A percentile compares a stretch with the other conserved stretches of the same genome.
These are phyloP conservation scores for Kitagawia praeruptora DNA, from an alignment of 129 eudicot species.

Conservation along the genomic window DNA sequence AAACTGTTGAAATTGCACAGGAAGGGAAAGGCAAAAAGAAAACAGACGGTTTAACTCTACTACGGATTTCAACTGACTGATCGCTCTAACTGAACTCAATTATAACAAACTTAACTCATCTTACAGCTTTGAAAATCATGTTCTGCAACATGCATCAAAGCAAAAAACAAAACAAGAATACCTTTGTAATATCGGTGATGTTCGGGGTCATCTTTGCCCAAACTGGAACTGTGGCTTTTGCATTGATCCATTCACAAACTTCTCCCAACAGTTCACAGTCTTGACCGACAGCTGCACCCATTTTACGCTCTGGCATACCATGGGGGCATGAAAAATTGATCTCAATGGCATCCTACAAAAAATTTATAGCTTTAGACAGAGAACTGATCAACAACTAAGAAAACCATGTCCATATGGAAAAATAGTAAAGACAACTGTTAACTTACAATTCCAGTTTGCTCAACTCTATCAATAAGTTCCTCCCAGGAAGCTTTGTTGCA, in stretches of 20 bases:
- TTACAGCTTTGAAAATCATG: not conserved
- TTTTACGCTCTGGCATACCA: constrained; percentile 95
- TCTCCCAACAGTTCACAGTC: constrained; percentile 91
- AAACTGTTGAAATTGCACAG: not conserved
- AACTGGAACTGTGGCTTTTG: constrained; percentile 88
- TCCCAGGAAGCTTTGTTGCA: constrained; percentile 96
- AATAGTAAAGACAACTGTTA: constrained; percentile 1
- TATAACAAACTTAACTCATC: not conserved
- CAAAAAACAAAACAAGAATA: constrained; percentile 14
- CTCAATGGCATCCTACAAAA: constrained; percentile 79
- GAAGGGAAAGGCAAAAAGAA: not conserved
- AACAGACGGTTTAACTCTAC: not conserved
- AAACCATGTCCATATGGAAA: constrained; percentile 9
- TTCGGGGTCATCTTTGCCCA: constrained; percentile 99
- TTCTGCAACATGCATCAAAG: not conserved
- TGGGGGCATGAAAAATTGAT: constrained; percentile 94
- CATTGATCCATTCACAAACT: constrained; percentile 91
- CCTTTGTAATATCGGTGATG: constrained; percentile 86
- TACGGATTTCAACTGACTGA: not conserved
- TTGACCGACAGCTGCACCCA: constrained; percentile 99
- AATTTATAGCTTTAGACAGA: not conserved
- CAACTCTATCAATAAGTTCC: constrained; percentile 86
- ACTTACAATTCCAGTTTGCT: constrained; percentile 92
- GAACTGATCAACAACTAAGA: not conserved
- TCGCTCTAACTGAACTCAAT: not conserved